Evolutionary conservation across 2,329 filamentous ascomycete species (phyloP).

Genomic region (Calycina marina): DNA sequence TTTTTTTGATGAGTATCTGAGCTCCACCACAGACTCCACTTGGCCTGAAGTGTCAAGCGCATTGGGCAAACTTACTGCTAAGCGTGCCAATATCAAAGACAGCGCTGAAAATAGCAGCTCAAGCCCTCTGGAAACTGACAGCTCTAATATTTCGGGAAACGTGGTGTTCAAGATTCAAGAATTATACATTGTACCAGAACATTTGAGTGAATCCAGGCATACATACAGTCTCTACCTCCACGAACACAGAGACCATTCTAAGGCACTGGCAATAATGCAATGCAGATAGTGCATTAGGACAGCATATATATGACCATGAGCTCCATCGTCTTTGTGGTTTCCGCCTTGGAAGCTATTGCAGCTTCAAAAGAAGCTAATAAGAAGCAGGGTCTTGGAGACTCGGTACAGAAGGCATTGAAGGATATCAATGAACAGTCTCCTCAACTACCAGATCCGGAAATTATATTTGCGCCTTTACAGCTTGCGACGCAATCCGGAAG

Average conservation of each 20-base stretch:
- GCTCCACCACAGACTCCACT: no score
- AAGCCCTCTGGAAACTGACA: no score
- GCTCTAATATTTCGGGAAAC: no score
- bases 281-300: constrained; percentile 10
- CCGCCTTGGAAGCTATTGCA: constrained; percentile 82
- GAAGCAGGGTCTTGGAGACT: constrained; percentile 70
- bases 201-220: no score
- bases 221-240: neutral
- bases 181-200: no score
- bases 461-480: constrained; percentile 82
- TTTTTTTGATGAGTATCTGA: no score
- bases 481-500: constrained; percentile 79
- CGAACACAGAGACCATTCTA: neutral
- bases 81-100: no score
- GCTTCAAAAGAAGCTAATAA: constrained; percentile 81
- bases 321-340: constrained; percentile 91
- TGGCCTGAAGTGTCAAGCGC: no score
- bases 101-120: no score
- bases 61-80: no score
- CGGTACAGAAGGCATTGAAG: constrained; percentile 65
- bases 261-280: constrained; percentile 15
- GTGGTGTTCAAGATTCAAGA: no score
- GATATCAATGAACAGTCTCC: constrained; percentile 78
- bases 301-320: no score
- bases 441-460: constrained; percentile 72